Percentiles rank a stretch among this genome's conserved stretches.
These are phyloP conservation scores for Blakeslea trispora DNA, from an alignment of 371 early-diverging fungal species.

Conservation along the genomic window DNA sequence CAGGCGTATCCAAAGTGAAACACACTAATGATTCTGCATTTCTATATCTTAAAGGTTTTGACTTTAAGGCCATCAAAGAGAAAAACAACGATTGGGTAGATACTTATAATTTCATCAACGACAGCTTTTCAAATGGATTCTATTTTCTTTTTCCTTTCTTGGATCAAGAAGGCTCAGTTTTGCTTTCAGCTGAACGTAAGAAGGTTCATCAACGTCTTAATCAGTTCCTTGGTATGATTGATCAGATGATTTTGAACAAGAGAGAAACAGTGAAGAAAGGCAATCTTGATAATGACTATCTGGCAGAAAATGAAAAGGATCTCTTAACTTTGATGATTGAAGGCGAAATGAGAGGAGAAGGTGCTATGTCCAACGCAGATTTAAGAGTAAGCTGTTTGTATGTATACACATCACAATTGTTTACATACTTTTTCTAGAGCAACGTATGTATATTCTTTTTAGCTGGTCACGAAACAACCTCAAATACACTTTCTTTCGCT, in stretches of 20 bases:
- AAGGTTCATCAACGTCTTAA: slow-evolving; percentile 21
- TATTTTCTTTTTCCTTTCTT: slow-evolving; percentile 15
- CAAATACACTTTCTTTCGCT: slow-evolving; percentile 26
- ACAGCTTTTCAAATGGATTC: slow-evolving; percentile 11
- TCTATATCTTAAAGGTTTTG: background rate
- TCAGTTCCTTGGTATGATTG: slow-evolving; percentile 1
- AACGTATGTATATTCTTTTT: slow-evolving; percentile 26
- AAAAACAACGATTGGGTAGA: slow-evolving; percentile 17
- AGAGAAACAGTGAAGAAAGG: background rate
- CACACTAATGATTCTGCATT: background rate
- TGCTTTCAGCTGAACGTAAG: slow-evolving; percentile 27
- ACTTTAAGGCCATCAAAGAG: background rate
- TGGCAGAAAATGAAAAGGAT: slow-evolving; percentile 46
- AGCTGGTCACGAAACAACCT: slow-evolving; percentile 39
- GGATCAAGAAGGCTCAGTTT: background rate
- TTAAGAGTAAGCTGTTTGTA: background rate
- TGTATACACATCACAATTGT: no score
- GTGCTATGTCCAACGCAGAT: slow-evolving; percentile 20
- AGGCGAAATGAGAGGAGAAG: slow-evolving; percentile 26
- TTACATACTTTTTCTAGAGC: background rate
- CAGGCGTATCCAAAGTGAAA: no score
- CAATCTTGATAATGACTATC: slow-evolving; percentile 3
- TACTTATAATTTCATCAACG: slow-evolving; percentile 12
- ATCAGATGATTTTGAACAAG: slow-evolving; percentile 12
- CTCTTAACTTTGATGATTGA: slow-evolving; percentile 38